Conservation (phyloP, 805 yeast genomes). For the Metschnikowia cerradonensis region DNA sequence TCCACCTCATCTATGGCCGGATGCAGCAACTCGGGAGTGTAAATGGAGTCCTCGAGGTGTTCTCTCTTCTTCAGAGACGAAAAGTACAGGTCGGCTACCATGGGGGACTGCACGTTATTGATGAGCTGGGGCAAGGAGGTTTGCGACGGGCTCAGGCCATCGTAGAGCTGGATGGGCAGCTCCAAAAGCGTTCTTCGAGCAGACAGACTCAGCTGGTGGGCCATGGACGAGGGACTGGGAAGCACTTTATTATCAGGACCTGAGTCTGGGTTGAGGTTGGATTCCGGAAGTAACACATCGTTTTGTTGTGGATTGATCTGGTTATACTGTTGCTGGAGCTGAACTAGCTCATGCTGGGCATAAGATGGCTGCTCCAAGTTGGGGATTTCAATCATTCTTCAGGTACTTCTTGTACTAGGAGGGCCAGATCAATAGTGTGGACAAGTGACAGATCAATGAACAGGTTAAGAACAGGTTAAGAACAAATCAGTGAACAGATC, state of each 20-base stretch:
- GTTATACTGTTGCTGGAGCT: conserved; percentile 17
- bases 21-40: conserved; percentile 4
- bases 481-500: no score
- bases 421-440: no score
- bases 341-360: conserved; percentile 16
- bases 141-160: conserved; percentile 7
- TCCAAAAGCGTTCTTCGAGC: conserved; percentile 4
- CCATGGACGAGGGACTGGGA: not conserved
- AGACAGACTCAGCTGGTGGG: conserved; percentile 5
- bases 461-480: no score
- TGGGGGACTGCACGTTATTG: conserved; percentile 11
- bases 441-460: no score
- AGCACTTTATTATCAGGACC: not conserved
- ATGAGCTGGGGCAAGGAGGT: conserved; percentile 13
- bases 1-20: conserved; percentile 5
- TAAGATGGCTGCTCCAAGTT: conserved; percentile 31
- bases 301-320: conserved; percentile 2
- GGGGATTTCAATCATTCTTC: conserved; percentile 43
- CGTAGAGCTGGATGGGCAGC: conserved; percentile 13
- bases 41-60: conserved; percentile 1
- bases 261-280: not conserved
- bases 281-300: conserved; percentile 6
- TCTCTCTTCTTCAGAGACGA: conserved; percentile 7
- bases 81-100: conserved; percentile 16
- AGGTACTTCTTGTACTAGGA: not conserved